A percentile compares a stretch with the other conserved stretches of the same genome.
Conservation (phyloP, 2,329 filamentous ascomycete genomes). For the Xylaria multiplex region DNA sequence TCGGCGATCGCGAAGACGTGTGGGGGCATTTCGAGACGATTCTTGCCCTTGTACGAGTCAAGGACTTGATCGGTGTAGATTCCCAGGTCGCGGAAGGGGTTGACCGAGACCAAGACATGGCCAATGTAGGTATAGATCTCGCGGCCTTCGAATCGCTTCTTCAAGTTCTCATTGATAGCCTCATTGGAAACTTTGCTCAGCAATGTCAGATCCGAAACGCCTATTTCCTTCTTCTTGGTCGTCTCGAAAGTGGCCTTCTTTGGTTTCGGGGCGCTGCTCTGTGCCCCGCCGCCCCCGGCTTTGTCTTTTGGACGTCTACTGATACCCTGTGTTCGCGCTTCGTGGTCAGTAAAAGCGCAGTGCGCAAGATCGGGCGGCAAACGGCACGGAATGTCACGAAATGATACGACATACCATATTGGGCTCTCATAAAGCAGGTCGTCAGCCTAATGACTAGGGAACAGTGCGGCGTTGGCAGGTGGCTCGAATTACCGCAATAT, state of each 20-base stretch:
- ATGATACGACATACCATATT: conserved; percentile 44
- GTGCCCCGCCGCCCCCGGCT: conserved; percentile 53
- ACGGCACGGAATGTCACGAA: neutral
- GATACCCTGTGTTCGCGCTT: conserved; percentile 54
- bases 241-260: conserved; percentile 97
- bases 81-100: conserved; percentile 95
- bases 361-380: conserved; percentile 9
- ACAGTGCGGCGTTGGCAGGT: conserved; percentile 1
- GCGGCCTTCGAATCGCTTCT: conserved; percentile 95
- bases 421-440: conserved; percentile 45
- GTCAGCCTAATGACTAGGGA: conserved; percentile 32
- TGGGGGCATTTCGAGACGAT: conserved; percentile 91
- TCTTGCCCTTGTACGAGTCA: conserved; percentile 95
- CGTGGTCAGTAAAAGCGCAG: conserved; percentile 35
- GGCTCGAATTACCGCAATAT: conserved; percentile 25
- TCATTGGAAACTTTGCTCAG: conserved; percentile 99
- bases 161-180: conserved; percentile 98
- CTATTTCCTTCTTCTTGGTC: conserved; percentile 99
- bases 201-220: conserved; percentile 95
- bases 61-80: conserved; percentile 97
- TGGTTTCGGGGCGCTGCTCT: conserved; percentile 68
- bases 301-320: conserved; percentile 62
- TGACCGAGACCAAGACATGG: conserved; percentile 98
- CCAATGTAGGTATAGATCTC: conserved; percentile 99
- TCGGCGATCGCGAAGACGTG: conserved; percentile 99